Conservation (phyloP, 2,329 filamentous ascomycete genomes). For the Ophiosphaerella korrae region DNA sequence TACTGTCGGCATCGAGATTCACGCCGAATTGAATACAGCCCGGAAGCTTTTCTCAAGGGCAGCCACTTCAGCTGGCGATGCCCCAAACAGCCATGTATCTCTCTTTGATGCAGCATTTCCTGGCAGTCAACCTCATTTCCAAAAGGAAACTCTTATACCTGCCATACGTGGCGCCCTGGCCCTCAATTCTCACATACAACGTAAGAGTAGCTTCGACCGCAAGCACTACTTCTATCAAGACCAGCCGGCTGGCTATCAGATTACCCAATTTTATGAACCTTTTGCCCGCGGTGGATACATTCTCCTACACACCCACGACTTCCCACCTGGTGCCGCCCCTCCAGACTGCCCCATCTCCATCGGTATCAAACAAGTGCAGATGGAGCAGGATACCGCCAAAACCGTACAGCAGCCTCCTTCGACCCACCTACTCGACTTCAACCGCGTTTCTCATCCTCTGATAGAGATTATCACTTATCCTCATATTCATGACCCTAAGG, state of each 20-base stretch:
- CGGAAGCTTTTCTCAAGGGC: constrained; percentile 84
- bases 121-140: constrained; percentile 84
- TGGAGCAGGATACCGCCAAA: constrained; percentile 98
- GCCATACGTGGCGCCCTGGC: constrained; percentile 89
- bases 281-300: constrained; percentile 73
- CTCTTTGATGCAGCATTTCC: constrained; percentile 89
- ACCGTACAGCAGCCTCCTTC: constrained; percentile 78
- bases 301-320: constrained; percentile 72
- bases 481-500: constrained; percentile 83
- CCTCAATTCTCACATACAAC: constrained; percentile 78
- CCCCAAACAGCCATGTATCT: constrained; percentile 84
- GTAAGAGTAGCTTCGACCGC: constrained; percentile 82
- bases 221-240: constrained; percentile 99
- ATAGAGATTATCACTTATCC: constrained; percentile 95
- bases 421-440: constrained; percentile 85
- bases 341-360: constrained; percentile 75
- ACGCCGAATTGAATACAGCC: constrained; percentile 89
- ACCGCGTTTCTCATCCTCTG: constrained; percentile 86
- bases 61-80: constrained; percentile 58
- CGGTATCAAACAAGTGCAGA: constrained; percentile 90
- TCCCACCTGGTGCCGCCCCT: constrained; percentile 67
- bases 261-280: constrained; percentile 90
- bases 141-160: constrained; percentile 80
- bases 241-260: constrained; percentile 94
- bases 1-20: constrained; percentile 95